Evolutionary conservation across 441 rosid species (phyloP), one percentile per base, ranked within the genome.

Genomic region (Cnidoscolus chayamansa): DNA sequence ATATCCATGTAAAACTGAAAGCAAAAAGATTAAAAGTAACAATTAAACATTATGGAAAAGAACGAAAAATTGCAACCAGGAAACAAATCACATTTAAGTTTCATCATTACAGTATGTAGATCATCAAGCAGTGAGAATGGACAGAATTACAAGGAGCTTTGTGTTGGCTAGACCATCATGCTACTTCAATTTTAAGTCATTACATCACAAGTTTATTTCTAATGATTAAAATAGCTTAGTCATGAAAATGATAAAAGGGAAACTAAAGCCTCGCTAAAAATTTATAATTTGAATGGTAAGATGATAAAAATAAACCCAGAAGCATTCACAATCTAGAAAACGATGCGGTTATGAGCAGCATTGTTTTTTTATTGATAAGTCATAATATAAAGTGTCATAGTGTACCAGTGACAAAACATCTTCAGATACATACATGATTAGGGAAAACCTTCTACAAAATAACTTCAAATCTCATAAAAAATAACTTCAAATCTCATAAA

Each of bases 21-120:
- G 10, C 51, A 40, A 58, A 25, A 55, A 72, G 49, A 20, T 56
- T 15, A 17, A 62, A 71, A 66, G 19, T 43, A 67, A 62, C 56
- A 74, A 45, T 47, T 12, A 30, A 57, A 65, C 15, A 53, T 1
- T 19, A n/a, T 10, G 47, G 59, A 62, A 56, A 47, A 7, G 49
- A 40, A 63, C 7, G 48, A 17, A 35, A 56, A 51, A 51, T 30
- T 20, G 37, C 54, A 48, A 63, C 63, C 25, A 57, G 12, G 6
- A 17, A 45, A 13, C 53, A 20, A 64, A 7, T 47, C 50, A 15
- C 32, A 65, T 11, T 60, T 31, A 3, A 57, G 64, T 45, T 19
- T 45, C 17, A 15, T 1, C 12, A 47, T 30, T 50, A 61, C 47
- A 17, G 30, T 11, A 8, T 37, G 60, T 50, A 15, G 20, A 53